These are phyloP conservation scores for Eucalyptus polyanthemos DNA, from an alignment of 345 rosid genomes.

Conservation along the genomic window DNA sequence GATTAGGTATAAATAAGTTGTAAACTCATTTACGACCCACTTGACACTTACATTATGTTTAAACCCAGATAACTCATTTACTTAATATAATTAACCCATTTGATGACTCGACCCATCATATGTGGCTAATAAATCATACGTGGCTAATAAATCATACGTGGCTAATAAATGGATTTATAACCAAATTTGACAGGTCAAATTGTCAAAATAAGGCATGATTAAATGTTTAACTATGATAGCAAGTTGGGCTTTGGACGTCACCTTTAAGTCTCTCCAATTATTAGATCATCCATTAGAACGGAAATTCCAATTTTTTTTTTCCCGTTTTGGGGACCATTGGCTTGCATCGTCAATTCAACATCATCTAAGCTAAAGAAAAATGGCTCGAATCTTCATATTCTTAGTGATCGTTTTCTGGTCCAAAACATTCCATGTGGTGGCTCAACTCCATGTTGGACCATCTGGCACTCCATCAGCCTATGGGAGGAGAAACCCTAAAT, in stretches of 20 bases:
- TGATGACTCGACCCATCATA: too few relatives aligned
- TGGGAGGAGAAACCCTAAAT: neutral
- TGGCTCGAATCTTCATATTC: neutral
- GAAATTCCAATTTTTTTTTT: neutral
- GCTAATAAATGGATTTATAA: too few relatives aligned
- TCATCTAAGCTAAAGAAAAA: neutral
- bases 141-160: too few relatives aligned
- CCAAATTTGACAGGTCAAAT: too few relatives aligned
- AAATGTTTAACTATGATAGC: neutral
- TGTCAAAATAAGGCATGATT: neutral
- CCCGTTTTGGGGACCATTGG: neutral
- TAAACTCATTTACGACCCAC: too few relatives aligned
- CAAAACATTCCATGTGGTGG: neutral
- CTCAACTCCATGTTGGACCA: neutral
- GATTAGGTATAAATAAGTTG: too few relatives aligned
- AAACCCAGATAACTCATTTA: too few relatives aligned
- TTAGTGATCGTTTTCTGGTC: neutral
- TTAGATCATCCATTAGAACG: neutral
- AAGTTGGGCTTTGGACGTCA: neutral
- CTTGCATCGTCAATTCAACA: neutral
- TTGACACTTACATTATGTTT: too few relatives aligned
- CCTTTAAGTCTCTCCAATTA: neutral
- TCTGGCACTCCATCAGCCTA: neutral
- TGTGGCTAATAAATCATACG: too few relatives aligned
- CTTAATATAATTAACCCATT: too few relatives aligned